phyloP scores from a whole-genome alignment of 768 basidiomycete species.

The Grammothele lineata region DNA sequence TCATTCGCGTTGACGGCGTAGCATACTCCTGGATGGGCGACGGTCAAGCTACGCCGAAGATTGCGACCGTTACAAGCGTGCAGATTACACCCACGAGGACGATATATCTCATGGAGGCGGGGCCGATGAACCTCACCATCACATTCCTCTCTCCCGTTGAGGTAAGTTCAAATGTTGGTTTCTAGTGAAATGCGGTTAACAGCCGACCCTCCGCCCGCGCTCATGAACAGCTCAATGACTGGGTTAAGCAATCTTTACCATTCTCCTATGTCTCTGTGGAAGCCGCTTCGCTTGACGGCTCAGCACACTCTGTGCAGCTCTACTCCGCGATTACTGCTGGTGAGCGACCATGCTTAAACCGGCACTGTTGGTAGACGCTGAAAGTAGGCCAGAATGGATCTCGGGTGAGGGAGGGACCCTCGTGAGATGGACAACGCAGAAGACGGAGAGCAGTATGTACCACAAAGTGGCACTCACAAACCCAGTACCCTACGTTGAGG shows the following conservation, averaged over 20 bases:
- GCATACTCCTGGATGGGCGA: slow-evolving; percentile 10
- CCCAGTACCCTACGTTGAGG: not conserved
- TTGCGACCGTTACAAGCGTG: not conserved
- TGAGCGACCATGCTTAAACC: not conserved
- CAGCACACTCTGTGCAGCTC: slow-evolving; percentile 30
- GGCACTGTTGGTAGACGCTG: too few relatives aligned
- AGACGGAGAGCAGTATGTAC: not conserved
- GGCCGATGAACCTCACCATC: slow-evolving; percentile 31
- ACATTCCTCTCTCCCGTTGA: slow-evolving; percentile 38
- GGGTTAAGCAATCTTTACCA: slow-evolving; percentile 35
- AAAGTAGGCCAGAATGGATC: not conserved
- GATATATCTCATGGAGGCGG: slow-evolving; percentile 29
- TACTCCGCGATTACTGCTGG: slow-evolving; percentile 37
- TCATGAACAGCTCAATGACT: slow-evolving; percentile 31
- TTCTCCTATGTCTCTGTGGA: slow-evolving; percentile 35
- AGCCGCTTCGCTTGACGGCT: slow-evolving; percentile 28
- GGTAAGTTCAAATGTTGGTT: too few relatives aligned
- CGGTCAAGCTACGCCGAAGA: not conserved
- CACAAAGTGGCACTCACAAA: not conserved
- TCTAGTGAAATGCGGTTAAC: not conserved
- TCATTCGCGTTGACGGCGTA: slow-evolving; percentile 3
- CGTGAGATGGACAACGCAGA: not conserved
- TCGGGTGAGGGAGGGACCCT: not conserved
- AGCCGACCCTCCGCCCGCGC: not conserved
- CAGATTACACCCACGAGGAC: slow-evolving; percentile 4